These are phyloP conservation scores for Berkeleyomyces rouxiae DNA, from an alignment of 2,329 filamentous ascomycete species.

Conservation along the genomic window DNA sequence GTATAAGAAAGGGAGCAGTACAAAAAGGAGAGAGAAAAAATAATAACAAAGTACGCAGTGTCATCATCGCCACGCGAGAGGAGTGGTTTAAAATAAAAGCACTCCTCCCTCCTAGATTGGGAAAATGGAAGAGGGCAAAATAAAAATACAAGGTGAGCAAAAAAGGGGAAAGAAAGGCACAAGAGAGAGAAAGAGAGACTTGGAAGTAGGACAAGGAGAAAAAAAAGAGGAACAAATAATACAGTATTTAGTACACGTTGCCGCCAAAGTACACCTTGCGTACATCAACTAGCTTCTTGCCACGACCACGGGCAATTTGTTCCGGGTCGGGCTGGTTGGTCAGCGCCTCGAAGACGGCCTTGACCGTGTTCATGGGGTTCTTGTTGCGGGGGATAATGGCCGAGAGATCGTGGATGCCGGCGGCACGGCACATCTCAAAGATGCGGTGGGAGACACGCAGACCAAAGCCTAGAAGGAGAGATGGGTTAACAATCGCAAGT, in stretches of 20 bases:
- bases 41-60: neutral
- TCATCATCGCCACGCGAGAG: no score
- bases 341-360: constrained; percentile 73
- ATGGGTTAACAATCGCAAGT: constrained; percentile 6
- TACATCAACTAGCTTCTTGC: constrained; percentile 91
- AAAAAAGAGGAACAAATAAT: neutral
- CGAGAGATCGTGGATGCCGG: constrained; percentile 73
- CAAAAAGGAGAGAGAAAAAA: neutral
- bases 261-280: constrained; percentile 95
- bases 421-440: constrained; percentile 81
- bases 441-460: constrained; percentile 81
- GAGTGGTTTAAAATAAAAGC: no score
- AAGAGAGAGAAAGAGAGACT: neutral
- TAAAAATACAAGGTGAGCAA: neutral
- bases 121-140: no score
- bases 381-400: constrained; percentile 69
- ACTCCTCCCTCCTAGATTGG: no score
- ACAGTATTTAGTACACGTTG: constrained; percentile 36
- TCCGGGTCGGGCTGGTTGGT: constrained; percentile 74
- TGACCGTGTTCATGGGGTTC: constrained; percentile 96
- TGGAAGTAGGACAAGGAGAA: neutral
- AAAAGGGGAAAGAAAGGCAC: neutral
- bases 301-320: constrained; percentile 71
- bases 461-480: constrained; percentile 57
- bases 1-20: neutral